Percentiles rank a stretch among this genome's conserved stretches.
Conservation (phyloP, 805 yeast genomes). For the Blastobotrys mokoenaii region DNA sequence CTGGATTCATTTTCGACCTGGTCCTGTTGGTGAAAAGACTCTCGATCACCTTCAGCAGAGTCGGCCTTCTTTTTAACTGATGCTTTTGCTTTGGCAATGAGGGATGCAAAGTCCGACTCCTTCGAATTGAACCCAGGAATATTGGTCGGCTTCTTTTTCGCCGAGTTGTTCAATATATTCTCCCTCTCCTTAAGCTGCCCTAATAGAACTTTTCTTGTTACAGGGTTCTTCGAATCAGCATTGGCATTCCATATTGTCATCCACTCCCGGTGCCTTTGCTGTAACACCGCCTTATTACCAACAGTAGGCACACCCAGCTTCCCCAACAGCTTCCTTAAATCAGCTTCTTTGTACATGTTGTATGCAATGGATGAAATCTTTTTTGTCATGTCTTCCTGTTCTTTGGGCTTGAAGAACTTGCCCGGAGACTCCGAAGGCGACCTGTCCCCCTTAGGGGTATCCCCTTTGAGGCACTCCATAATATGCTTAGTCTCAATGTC, state of each 20-base stretch:
- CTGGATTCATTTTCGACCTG: too few species aligned
- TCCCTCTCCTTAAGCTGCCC: slow-evolving; percentile 66
- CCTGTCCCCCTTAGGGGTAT: slow-evolving; percentile 23
- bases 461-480: slow-evolving; percentile 43
- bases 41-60: too few species aligned
- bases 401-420: slow-evolving; percentile 8
- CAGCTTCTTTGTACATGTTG: slow-evolving; percentile 46
- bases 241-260: slow-evolving; percentile 74
- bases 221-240: slow-evolving; percentile 62
- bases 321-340: slow-evolving; percentile 51
- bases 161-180: slow-evolving; percentile 16
- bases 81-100: too few species aligned
- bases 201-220: slow-evolving; percentile 44
- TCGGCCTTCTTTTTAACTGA: not conserved
- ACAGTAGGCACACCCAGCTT: slow-evolving; percentile 46
- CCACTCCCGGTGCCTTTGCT: slow-evolving; percentile 67
- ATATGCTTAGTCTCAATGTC: slow-evolving; percentile 53
- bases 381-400: slow-evolving; percentile 22
- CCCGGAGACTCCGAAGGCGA: not conserved
- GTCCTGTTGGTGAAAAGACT: too few species aligned
- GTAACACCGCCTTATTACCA: slow-evolving; percentile 60
- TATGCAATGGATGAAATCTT: slow-evolving; percentile 55
- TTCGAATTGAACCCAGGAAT: too few species aligned
- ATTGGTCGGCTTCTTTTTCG: slow-evolving; percentile 10
- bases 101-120: too few species aligned